Percentiles rank a stretch among this genome's conserved stretches.
phyloP scores from a whole-genome alignment of 2,329 filamentous ascomycete species.

The Pseudocercospora musae region DNA sequence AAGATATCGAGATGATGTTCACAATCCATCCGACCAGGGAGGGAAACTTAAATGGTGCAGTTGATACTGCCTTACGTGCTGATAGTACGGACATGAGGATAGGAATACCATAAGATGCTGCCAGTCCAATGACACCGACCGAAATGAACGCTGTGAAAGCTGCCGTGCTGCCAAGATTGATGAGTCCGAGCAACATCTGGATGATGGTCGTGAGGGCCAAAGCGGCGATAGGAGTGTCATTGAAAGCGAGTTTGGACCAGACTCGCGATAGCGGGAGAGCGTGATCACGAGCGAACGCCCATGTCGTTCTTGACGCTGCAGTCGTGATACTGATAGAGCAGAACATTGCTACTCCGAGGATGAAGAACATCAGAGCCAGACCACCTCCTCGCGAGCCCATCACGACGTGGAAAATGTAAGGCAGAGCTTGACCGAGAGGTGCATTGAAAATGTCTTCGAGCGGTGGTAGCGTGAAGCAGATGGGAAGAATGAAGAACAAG shows the following conservation, averaged over 20 bases:
- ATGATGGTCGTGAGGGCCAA: slow-evolving; percentile 41
- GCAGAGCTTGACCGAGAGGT: slow-evolving; percentile 49
- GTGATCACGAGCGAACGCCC: slow-evolving; percentile 38
- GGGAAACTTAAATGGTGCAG: slow-evolving; percentile 23
- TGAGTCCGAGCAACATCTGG: slow-evolving; percentile 49
- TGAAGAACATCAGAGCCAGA: slow-evolving; percentile 48
- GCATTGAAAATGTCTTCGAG: slow-evolving; percentile 45
- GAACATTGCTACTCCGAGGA: slow-evolving; percentile 51
- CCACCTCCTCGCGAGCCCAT: slow-evolving; percentile 50
- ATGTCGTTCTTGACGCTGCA: slow-evolving; percentile 36
- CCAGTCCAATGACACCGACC: slow-evolving; percentile 56
- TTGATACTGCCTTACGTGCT: slow-evolving; percentile 26
- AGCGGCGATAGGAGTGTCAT: neutral
- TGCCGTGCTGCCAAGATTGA: slow-evolving; percentile 47
- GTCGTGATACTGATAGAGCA: slow-evolving; percentile 54
- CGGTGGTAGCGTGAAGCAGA: slow-evolving; percentile 51
- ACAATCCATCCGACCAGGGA: neutral
- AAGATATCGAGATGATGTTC: slow-evolving; percentile 1
- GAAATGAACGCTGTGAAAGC: slow-evolving; percentile 52
- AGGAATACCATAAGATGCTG: slow-evolving; percentile 56
- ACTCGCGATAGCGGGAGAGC: slow-evolving; percentile 41
- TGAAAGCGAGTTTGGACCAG: slow-evolving; percentile 27
- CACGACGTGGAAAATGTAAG: slow-evolving; percentile 50
- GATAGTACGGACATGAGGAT: slow-evolving; percentile 41
- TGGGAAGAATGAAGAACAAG: slow-evolving; percentile 55